phyloP scores from a whole-genome alignment of 202 grass and related monocot species.

The Elaeis oleifera region DNA sequence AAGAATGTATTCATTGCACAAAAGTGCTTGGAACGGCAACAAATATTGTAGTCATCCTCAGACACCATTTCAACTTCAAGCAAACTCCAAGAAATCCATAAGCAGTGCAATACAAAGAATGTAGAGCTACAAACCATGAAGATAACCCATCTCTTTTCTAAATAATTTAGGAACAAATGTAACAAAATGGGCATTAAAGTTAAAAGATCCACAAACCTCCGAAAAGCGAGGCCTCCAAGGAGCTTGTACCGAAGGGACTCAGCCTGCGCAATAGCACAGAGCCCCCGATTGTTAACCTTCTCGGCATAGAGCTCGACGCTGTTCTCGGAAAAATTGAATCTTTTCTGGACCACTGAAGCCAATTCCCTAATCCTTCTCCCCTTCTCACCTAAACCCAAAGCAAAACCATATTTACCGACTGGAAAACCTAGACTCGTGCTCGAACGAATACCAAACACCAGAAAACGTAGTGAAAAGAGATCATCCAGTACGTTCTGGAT shows the following conservation, averaged over 20 bases:
- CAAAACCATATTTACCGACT: too few relatives aligned
- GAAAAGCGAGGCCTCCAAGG: slow-evolving; percentile 9
- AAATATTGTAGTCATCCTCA: background rate
- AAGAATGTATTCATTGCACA: slow-evolving; percentile 5
- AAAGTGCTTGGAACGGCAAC: slow-evolving; percentile 6
- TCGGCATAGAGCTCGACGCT: slow-evolving; percentile 12
- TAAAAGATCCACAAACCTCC: background rate
- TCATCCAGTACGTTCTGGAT: slow-evolving; percentile 13
- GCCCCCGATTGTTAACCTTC: slow-evolving; percentile 13
- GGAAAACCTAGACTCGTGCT: background rate
- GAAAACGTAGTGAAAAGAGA: background rate
- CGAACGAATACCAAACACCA: background rate
- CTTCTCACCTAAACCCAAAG: slow-evolving; percentile 6
- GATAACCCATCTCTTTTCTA: too few relatives aligned
- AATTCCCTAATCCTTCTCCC: slow-evolving; percentile 12
- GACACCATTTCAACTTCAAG: too few relatives aligned
- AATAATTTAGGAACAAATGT: too few relatives aligned
- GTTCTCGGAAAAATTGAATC: slow-evolving; percentile 13
- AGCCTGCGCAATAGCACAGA: slow-evolving; percentile 10
- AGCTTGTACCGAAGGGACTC: slow-evolving; percentile 14
- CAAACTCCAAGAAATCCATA: too few relatives aligned
- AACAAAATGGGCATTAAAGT: too few relatives aligned
- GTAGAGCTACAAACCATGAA: too few relatives aligned
- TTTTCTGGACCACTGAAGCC: slow-evolving; percentile 12
- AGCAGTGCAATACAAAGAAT: too few relatives aligned